phyloP scores from a whole-genome alignment of 1,284 basidiomycete species.

The Paramarasmius palmivorus region DNA sequence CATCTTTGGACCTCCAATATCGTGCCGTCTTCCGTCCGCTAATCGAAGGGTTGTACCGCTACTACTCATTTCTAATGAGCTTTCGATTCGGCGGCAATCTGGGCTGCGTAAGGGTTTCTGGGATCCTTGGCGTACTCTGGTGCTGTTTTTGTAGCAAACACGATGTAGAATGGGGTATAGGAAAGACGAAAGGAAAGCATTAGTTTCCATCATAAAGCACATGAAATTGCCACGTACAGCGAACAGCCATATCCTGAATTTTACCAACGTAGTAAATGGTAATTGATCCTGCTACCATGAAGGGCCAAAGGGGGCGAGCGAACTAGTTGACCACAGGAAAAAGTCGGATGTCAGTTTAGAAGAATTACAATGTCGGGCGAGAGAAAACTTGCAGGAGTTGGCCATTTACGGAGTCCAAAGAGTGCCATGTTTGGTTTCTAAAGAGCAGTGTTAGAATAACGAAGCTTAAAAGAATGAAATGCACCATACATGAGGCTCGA shows the following conservation, averaged over 20 bases:
- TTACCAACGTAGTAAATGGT: conserved; percentile 67
- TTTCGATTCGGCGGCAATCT: conserved; percentile 56
- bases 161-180: conserved; percentile 11
- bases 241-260: conserved; percentile 63
- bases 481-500: not conserved
- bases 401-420: conserved; percentile 78
- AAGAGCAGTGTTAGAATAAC: too few species aligned
- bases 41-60: not conserved
- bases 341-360: conserved; percentile 1
- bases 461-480: not conserved
- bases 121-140: conserved; percentile 69
- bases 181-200: not conserved
- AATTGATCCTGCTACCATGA: conserved; percentile 61
- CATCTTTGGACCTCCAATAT: not conserved
- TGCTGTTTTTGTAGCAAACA: conserved; percentile 40
- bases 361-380: not conserved
- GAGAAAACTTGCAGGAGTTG: conserved; percentile 60
- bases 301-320: conserved; percentile 73
- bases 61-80: conserved; percentile 13
- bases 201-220: conserved; percentile 5
- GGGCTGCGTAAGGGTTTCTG: conserved; percentile 77
- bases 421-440: conserved; percentile 54
- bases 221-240: conserved; percentile 52
- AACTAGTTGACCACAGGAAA: conserved; percentile 42
- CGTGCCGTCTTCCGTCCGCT: not conserved